A percentile compares a stretch with the other conserved stretches of the same genome.
These are phyloP conservation scores for Geotrichum citri-aurantii DNA, from an alignment of 1,139 yeast genomes.

Conservation along the genomic window DNA sequence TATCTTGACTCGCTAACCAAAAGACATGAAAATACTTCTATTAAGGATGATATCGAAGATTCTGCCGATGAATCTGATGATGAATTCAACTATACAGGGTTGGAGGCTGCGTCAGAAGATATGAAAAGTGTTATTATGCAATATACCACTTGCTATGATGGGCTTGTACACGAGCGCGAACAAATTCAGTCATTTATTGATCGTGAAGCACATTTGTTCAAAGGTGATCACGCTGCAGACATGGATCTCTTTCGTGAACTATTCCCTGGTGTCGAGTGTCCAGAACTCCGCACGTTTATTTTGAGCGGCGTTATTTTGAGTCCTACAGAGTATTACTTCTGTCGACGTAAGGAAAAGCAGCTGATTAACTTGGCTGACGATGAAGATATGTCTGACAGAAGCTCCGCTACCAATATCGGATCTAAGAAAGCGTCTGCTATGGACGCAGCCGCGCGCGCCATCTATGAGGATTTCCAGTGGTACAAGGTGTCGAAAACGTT, in stretches of 20 bases:
- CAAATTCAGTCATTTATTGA: slow-evolving; percentile 16
- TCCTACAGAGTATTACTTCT: slow-evolving; percentile 29
- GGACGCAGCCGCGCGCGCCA: neutral
- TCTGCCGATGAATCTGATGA: slow-evolving; percentile 16
- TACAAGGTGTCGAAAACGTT: slow-evolving; percentile 19
- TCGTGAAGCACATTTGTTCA: slow-evolving; percentile 13
- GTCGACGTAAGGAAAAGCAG: neutral
- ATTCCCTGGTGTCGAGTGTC: slow-evolving; percentile 21
- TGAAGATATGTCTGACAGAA: neutral
- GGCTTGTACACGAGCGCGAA: slow-evolving; percentile 19
- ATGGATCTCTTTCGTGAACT: slow-evolving; percentile 14
- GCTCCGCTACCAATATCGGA: neutral
- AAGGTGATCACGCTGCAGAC: slow-evolving; percentile 17
- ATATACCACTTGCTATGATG: slow-evolving; percentile 14
- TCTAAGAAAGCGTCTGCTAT: neutral
- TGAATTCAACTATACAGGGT: slow-evolving; percentile 20
- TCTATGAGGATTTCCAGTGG: slow-evolving; percentile 18
- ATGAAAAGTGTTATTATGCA: slow-evolving; percentile 18
- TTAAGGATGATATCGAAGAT: slow-evolving; percentile 21
- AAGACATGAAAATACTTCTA: neutral
- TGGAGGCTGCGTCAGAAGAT: slow-evolving; percentile 21
- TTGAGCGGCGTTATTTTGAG: slow-evolving; percentile 30
- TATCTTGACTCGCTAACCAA: slow-evolving; percentile 1
- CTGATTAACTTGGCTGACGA: slow-evolving; percentile 7
- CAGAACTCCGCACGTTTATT: slow-evolving; percentile 24